Evolutionary conservation across 208 protist species (phyloP), one percentile per base, ranked within the genome.

Genomic region (Trypanosoma avium): DNA sequence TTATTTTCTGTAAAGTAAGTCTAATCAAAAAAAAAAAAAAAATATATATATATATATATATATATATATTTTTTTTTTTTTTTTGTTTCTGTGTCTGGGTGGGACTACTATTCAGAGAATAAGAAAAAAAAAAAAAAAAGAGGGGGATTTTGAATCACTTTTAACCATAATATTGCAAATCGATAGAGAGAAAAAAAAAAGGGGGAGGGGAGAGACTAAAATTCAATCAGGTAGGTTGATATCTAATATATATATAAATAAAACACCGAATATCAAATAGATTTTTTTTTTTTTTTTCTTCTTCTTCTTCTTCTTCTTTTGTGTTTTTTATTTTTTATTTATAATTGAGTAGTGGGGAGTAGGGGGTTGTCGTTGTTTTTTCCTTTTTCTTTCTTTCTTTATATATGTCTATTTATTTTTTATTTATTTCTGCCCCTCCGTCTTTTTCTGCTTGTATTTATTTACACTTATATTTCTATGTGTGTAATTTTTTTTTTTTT

Each of bases 1-100:
- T 24, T 3, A 40, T 64, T 50, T 73, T 68, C 56, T 68, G 30
- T 32, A 67, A n/a, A 43, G 9, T n/a, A n/a, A n/a, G n/a, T n/a
- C n/a, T n/a, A n/a, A 10, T 50, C 19, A 30, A 30, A 26, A n/a
- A 4, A 26, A 30, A 22, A 21, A 50, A 30, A 50, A 22, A 50
- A 30, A 3, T 35, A 55, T 35, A 55, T 17, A 55, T 35, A 55
- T 35, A 55, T 12, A 54, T 30, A 54, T 30, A 54, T 30, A 54
- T 32, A 29, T 30, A 54, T 32, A 54, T 30, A 54, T 54, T 33
- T 54, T 30, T 22, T 62, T 27, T 32, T 61, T 22, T 68, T 13
- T 6, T 73, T 61, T 2, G 59, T 19, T 19, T 22, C 47, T n/a
- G n/a, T n/a, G n/a, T n/a, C n/a, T 69, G 38, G 45, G n/a, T 56